Conservation (phyloP, 2,329 filamentous ascomycete species). For the Zymoseptoria ardabiliae region DNA sequence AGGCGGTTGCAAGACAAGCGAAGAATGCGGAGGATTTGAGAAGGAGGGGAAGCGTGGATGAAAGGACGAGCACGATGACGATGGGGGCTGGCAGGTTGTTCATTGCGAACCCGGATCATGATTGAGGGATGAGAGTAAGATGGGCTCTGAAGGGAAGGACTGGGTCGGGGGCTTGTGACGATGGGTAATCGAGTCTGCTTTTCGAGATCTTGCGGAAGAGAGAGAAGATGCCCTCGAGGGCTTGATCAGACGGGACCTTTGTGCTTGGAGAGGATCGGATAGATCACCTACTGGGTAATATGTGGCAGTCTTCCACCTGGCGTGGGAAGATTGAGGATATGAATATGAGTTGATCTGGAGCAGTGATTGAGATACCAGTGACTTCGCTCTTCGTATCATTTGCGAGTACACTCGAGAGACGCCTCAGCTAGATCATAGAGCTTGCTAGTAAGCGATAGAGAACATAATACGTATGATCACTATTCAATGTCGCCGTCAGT, state of each 20-base stretch:
- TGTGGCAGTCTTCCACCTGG: background rate
- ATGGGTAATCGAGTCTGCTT: background rate
- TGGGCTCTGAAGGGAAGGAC: too few relatives aligned
- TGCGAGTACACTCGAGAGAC: background rate
- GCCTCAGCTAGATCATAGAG: too few relatives aligned
- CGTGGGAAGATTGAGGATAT: background rate
- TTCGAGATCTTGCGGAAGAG: background rate
- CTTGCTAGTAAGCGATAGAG: too few relatives aligned
- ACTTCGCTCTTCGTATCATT: background rate
- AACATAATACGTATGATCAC: too few relatives aligned
- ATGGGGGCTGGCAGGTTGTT: slow-evolving; percentile 56
- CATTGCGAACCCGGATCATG: slow-evolving; percentile 75
- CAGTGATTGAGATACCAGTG: background rate
- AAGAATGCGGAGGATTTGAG: slow-evolving; percentile 65
- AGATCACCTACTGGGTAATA: background rate
- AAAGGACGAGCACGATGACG: slow-evolving; percentile 66
- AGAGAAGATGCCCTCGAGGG: background rate
- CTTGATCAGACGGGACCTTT: background rate
- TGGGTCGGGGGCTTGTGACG: too few relatives aligned
- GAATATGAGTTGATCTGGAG: background rate
- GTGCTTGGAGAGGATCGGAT: background rate
- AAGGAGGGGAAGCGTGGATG: slow-evolving; percentile 74
- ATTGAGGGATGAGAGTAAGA: slow-evolving; percentile 23
- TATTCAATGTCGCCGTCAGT: too few relatives aligned
- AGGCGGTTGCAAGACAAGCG: slow-evolving; percentile 49